phyloP scores from a whole-genome alignment of 768 basidiomycete species.

The Leucosporidium scottii region DNA sequence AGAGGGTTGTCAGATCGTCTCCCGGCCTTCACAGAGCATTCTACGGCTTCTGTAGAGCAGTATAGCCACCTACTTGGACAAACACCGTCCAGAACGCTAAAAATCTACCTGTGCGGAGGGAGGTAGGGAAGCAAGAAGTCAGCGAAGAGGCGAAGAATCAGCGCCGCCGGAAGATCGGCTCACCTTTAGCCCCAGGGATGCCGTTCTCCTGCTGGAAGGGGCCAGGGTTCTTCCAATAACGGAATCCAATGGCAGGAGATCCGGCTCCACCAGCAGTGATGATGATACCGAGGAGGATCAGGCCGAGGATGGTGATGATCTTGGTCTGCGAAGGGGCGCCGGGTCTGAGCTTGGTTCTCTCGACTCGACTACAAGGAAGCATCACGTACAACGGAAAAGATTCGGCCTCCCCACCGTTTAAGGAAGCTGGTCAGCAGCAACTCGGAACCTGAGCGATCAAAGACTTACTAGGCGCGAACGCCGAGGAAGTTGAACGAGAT shows the following conservation, averaged over 20 bases:
- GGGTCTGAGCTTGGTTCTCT: no score
- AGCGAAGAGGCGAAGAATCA: no score
- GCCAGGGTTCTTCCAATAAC: slow-evolving; percentile 60
- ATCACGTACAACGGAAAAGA: background rate
- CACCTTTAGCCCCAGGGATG: slow-evolving; percentile 56
- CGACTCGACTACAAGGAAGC: background rate
- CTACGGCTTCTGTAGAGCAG: no score
- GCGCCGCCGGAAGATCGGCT: no score
- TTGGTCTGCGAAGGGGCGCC: no score
- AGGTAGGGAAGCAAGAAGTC: no score
- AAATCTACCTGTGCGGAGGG: slow-evolving; percentile 60
- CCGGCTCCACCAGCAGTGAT: slow-evolving; percentile 27
- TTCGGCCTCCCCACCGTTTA: background rate
- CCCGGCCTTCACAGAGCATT: no score
- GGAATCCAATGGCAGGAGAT: slow-evolving; percentile 38
- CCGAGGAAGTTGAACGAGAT: background rate
- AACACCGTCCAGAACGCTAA: background rate
- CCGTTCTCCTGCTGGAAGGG: slow-evolving; percentile 62
- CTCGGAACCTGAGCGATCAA: no score
- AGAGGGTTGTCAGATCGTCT: background rate
- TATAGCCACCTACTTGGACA: no score
- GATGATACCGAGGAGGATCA: slow-evolving; percentile 31
- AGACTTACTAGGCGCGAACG: background rate
- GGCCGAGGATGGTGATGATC: slow-evolving; percentile 22
- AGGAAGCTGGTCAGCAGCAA: no score